phyloP scores from a whole-genome alignment of 2,329 filamentous ascomycete species.

The Colletotrichum horii region DNA sequence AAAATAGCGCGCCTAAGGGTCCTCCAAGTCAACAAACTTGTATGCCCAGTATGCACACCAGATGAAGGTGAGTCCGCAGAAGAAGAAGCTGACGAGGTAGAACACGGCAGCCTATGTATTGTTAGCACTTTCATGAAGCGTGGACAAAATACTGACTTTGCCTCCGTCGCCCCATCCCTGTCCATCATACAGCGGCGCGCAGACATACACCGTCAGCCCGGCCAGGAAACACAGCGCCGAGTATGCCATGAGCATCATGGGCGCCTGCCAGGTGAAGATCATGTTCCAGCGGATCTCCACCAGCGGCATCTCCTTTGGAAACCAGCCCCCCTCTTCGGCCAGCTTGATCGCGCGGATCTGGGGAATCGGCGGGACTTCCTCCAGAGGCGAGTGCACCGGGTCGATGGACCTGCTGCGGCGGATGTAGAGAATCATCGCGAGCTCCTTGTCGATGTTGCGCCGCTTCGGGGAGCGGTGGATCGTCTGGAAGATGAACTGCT shows the following conservation, averaged over 20 bases:
- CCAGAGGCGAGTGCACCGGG: slow-evolving; percentile 6
- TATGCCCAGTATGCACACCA: slow-evolving; percentile 35
- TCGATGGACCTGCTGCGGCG: slow-evolving; percentile 4
- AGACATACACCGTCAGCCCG: slow-evolving; percentile 27
- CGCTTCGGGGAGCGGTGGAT: slow-evolving; percentile 21
- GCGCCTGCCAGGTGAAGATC: slow-evolving; percentile 33
- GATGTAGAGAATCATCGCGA: slow-evolving; percentile 25
- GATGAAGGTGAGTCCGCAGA: slow-evolving; percentile 22
- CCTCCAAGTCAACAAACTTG: slow-evolving; percentile 25
- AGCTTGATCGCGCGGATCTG: slow-evolving; percentile 17
- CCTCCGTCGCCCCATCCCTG: slow-evolving; percentile 17
- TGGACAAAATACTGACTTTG: slow-evolving; percentile 16
- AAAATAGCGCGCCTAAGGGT: neutral
- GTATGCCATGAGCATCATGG: slow-evolving; percentile 32
- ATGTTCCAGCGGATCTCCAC: slow-evolving; percentile 31
- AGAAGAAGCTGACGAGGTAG: slow-evolving; percentile 24
- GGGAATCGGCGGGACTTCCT: slow-evolving; percentile 17
- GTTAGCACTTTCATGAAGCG: neutral
- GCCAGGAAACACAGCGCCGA: slow-evolving; percentile 27
- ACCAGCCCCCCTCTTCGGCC: slow-evolving; percentile 12
- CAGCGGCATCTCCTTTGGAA: slow-evolving; percentile 16
- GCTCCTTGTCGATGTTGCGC: slow-evolving; percentile 13
- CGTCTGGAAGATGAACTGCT: slow-evolving; percentile 30
- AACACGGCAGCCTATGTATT: slow-evolving; percentile 21
- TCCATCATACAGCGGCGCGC: slow-evolving; percentile 26